Evolutionary conservation across 441 rosid genomes (phyloP).

Genomic region (Melastoma candidum): DNA sequence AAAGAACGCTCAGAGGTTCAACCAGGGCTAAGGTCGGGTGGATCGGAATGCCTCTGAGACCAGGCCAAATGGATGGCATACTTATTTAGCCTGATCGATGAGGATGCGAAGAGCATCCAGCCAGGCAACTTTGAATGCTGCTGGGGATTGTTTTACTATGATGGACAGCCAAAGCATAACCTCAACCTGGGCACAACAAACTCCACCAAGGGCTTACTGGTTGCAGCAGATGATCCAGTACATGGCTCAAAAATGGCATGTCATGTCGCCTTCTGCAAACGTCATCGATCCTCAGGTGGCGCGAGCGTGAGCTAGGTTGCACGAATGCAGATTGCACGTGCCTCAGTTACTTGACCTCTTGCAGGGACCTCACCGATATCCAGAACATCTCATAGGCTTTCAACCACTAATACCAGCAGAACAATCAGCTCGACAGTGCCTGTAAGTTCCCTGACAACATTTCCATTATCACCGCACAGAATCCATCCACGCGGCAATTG

Average conservation of each 20-base stretch:
- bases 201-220: constrained; percentile 15
- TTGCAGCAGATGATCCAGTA: constrained; percentile 32
- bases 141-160: constrained; percentile 13
- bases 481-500: constrained; percentile 46
- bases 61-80: constrained; percentile 24
- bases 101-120: constrained; percentile 14
- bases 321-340: constrained; percentile 39
- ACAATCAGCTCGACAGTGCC: constrained; percentile 41
- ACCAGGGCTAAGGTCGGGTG: constrained; percentile 35
- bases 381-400: constrained; percentile 59
- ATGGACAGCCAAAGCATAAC: constrained; percentile 13
- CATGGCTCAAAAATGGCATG: constrained; percentile 38
- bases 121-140: constrained; percentile 16
- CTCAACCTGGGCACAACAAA: constrained; percentile 13
- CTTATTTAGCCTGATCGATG: constrained; percentile 15
- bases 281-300: constrained; percentile 29
- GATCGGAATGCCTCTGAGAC: constrained; percentile 47
- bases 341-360: constrained; percentile 47
- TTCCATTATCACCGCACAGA: constrained; percentile 22
- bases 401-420: constrained; percentile 50
- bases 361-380: constrained; percentile 28
- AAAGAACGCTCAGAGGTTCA: constrained; percentile 30
- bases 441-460: constrained; percentile 42
- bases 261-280: constrained; percentile 27
- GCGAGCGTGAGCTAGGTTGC: constrained; percentile 40